Evolutionary conservation across 2,329 filamentous ascomycete genomes (phyloP).

Genomic region (Pseudohalonectria lignicola): DNA sequence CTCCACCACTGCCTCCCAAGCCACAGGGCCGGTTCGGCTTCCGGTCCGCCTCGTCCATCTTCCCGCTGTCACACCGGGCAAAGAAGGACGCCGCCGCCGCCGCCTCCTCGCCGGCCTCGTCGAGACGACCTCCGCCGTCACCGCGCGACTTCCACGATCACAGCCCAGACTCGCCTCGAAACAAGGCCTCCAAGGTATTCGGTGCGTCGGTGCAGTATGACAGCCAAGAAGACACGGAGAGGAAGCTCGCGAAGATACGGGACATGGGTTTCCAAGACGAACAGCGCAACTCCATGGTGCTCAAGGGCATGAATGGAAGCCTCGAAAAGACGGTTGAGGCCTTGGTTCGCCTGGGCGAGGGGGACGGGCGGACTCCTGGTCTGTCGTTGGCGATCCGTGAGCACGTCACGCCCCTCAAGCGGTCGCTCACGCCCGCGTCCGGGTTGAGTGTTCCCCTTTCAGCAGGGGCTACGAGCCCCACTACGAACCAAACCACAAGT

Average conservation of each 20-base stretch:
- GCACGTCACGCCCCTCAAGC: slow-evolving; percentile 21
- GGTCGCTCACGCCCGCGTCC: slow-evolving; percentile 43
- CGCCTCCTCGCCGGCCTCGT: slow-evolving; percentile 9
- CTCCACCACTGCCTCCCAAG: slow-evolving; percentile 52
- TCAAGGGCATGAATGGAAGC: slow-evolving; percentile 77
- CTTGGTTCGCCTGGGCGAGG: slow-evolving; percentile 72
- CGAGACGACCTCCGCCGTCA: slow-evolving; percentile 20
- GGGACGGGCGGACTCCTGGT: slow-evolving; percentile 17
- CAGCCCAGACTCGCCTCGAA: slow-evolving; percentile 29
- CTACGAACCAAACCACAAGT: slow-evolving; percentile 17
- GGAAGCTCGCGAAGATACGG: slow-evolving; percentile 64
- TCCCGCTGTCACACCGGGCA: slow-evolving; percentile 49
- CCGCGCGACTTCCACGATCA: slow-evolving; percentile 20
- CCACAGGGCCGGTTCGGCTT: slow-evolving; percentile 52
- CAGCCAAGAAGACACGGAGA: slow-evolving; percentile 48
- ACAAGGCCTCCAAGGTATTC: slow-evolving; percentile 59
- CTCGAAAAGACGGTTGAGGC: slow-evolving; percentile 79
- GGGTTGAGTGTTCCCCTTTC: slow-evolving; percentile 11
- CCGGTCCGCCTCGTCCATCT: slow-evolving; percentile 54
- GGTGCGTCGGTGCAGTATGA: slow-evolving; percentile 53
- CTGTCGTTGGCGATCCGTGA: slow-evolving; percentile 28
- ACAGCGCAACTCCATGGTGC: slow-evolving; percentile 66
- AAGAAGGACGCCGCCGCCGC: slow-evolving; percentile 38
- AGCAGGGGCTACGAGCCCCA: slow-evolving; percentile 8
- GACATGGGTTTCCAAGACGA: slow-evolving; percentile 91